Evolutionary conservation across 1,139 yeast genomes (phyloP).

Genomic region (Pichia sp.): DNA sequence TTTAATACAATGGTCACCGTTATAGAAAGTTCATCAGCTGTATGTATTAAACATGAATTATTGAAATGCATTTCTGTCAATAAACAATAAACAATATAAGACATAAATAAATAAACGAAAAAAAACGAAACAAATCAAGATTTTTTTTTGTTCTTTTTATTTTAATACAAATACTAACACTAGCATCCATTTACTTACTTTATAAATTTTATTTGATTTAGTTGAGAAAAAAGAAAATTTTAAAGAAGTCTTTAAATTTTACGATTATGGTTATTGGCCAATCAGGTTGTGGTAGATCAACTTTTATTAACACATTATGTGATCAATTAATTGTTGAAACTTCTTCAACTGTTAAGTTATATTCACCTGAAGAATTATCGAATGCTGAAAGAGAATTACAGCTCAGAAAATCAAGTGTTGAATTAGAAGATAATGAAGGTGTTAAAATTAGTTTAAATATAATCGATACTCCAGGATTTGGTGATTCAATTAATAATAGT

Average conservation of each 20-base stretch:
- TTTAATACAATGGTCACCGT: slow-evolving; percentile 25
- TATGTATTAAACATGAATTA: slow-evolving; percentile 15
- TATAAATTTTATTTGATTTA: slow-evolving; percentile 5
- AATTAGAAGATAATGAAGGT: slow-evolving; percentile 70
- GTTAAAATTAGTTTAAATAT: slow-evolving; percentile 56
- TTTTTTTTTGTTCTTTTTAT: too few species aligned
- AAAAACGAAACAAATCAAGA: too few species aligned
- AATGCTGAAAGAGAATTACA: slow-evolving; percentile 39
- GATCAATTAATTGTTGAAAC: slow-evolving; percentile 71
- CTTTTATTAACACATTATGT: slow-evolving; percentile 62
- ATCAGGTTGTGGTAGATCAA: slow-evolving; percentile 54
- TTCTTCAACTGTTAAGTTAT: slow-evolving; percentile 35
- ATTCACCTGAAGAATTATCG: slow-evolving; percentile 38
- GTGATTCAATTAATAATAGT: slow-evolving; percentile 62
- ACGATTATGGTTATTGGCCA: slow-evolving; percentile 57
- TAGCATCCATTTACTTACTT: background rate
- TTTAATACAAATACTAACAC: background rate
- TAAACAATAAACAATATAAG: background rate
- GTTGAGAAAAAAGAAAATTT: slow-evolving; percentile 51
- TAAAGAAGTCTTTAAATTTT: slow-evolving; percentile 53
- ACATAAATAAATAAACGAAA: too few species aligned
- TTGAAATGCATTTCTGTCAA: background rate
- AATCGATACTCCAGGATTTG: slow-evolving; percentile 76
- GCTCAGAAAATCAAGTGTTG: slow-evolving; percentile 48
- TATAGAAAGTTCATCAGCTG: slow-evolving; percentile 30